Evolutionary conservation across 2,329 filamentous ascomycete species (phyloP).

Genomic region (Eurotiales sp.): DNA sequence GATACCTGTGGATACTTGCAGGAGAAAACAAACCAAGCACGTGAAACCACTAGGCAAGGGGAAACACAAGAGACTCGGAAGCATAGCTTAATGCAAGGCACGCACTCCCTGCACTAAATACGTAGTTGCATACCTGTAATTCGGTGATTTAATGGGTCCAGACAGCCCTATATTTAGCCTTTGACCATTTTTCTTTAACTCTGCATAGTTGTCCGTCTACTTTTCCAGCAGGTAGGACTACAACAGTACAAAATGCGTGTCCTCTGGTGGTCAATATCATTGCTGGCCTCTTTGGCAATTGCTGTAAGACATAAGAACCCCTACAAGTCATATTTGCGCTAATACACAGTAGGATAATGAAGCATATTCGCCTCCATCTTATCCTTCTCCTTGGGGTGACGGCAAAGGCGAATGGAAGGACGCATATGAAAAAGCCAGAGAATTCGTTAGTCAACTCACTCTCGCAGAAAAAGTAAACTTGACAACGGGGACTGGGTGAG

Average conservation of each 20-base stretch:
- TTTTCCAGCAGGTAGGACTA: background rate
- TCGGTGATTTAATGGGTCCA: background rate
- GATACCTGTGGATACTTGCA: background rate
- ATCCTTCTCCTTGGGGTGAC: constrained; percentile 84
- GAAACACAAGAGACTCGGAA: background rate
- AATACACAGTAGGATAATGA: constrained; percentile 17
- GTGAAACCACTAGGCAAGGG: background rate
- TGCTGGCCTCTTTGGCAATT: constrained; percentile 1
- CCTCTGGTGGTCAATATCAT: background rate
- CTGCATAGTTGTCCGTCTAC: background rate
- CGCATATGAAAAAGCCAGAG: constrained; percentile 70
- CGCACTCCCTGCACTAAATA: background rate
- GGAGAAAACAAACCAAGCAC: background rate
- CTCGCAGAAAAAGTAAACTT: constrained; percentile 89
- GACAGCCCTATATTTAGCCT: background rate
- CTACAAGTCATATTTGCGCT: background rate
- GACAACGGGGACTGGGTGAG: constrained; percentile 82
- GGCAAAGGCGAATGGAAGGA: constrained; percentile 69
- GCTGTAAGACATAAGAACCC: background rate
- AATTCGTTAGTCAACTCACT: constrained; percentile 78
- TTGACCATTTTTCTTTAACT: background rate
- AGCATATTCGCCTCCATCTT: constrained; percentile 60
- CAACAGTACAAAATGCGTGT: background rate
- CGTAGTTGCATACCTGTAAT: background rate
- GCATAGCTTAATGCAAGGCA: constrained; percentile 4